These are phyloP conservation scores for Solanum neorickii DNA, from an alignment of 257 asterid genomes.

Conservation along the genomic window DNA sequence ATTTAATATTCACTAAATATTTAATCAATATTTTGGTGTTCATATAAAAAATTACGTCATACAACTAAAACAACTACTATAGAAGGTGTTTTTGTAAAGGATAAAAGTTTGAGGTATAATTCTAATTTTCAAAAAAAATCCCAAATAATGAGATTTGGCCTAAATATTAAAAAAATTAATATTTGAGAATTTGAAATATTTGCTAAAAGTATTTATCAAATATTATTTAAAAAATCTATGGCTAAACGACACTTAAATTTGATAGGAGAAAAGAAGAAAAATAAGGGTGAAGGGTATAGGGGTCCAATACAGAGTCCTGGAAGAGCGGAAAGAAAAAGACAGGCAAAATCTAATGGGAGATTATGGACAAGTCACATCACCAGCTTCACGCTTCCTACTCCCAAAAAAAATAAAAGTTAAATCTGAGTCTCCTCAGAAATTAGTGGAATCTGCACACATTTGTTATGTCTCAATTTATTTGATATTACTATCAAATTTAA, in stretches of 20 bases:
- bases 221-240: no score
- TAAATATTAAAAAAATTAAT: no score
- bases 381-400: constrained; percentile 13
- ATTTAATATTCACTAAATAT: no score
- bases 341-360: background rate
- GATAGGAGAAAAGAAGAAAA: background rate
- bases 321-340: background rate
- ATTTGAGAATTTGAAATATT: no score
- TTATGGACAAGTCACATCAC: constrained; percentile 16
- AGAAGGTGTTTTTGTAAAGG: no score
- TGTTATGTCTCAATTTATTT: background rate
- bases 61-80: no score
- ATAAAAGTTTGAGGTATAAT: no score
- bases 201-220: no score
- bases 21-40: no score
- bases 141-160: no score
- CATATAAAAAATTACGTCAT: no score
- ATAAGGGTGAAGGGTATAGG: background rate
- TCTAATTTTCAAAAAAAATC: no score
- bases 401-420: background rate
- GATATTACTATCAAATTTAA: background rate
- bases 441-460: background rate
- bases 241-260: background rate
- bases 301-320: background rate
- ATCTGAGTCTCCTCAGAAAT: background rate